Conservation (phyloP, 1,139 yeast species). For the Debaryomyces subglobosus region DNA sequence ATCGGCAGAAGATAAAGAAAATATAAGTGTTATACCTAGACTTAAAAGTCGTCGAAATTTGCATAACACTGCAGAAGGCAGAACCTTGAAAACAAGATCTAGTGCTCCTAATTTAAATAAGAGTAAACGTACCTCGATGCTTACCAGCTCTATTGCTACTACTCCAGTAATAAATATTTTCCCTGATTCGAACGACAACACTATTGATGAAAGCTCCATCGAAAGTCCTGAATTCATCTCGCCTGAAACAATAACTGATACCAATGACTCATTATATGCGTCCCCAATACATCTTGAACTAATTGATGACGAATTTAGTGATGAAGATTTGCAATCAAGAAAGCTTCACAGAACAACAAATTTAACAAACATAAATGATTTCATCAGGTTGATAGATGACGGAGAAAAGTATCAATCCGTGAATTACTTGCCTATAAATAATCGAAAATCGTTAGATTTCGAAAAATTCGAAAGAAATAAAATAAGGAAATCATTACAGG, state of each 20-base stretch:
- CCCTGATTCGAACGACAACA: slow-evolving; percentile 8
- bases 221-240: not conserved
- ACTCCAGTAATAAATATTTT: slow-evolving; percentile 8
- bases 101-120: slow-evolving; percentile 27
- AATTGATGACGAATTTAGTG: slow-evolving; percentile 12
- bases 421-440: slow-evolving; percentile 23
- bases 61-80: slow-evolving; percentile 9
- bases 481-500: slow-evolving; percentile 20
- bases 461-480: slow-evolving; percentile 25
- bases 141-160: not conserved
- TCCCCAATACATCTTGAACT: slow-evolving; percentile 7
- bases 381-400: slow-evolving; percentile 21
- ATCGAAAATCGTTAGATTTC: slow-evolving; percentile 29
- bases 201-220: slow-evolving; percentile 7
- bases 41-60: slow-evolving; percentile 4
- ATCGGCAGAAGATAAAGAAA: slow-evolving; percentile 17
- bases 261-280: not conserved
- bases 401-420: slow-evolving; percentile 9
- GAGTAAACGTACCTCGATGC: slow-evolving; percentile 12
- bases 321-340: slow-evolving; percentile 8
- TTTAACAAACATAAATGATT: slow-evolving; percentile 25
- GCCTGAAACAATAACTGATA: slow-evolving; percentile 1
- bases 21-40: slow-evolving; percentile 6
- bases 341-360: slow-evolving; percentile 28
- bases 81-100: slow-evolving; percentile 24